Evolutionary conservation across 2,329 filamentous ascomycete genomes (phyloP), one percentile per base, ranked within the genome.

Genomic region (Balansia obtecta): DNA sequence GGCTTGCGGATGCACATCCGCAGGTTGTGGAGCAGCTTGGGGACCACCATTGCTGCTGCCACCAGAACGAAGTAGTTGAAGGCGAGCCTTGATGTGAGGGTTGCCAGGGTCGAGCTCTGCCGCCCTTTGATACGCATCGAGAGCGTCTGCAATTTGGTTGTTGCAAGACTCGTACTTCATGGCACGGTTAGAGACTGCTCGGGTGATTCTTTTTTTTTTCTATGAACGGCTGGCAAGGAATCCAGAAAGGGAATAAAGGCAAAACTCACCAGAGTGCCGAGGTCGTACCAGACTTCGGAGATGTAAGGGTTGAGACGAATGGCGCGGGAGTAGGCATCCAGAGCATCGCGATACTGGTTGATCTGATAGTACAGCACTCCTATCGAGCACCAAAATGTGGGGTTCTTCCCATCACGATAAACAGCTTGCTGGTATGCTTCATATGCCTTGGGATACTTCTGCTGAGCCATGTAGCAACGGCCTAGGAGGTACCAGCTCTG

Each of bases 321-420:
- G 45, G 93, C 93, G 53, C 93, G 86, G 54, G 90, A 96, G 69
- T 97, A 98, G 39, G 93, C 93, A 71, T 98, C 93, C 49, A 98
- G 79, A 3, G 93, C 93, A 73, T 98, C 93, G 52, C 93, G 84
- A 70, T 98, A 98, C 71, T 98, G 93, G 69, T 97, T 98, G 73
- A 98, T 98, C 70, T 97, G 93, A 71, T 97, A 98, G 68, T 98
- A 98, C 53, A 98, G 77, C 15, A 98, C 93, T 65, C 93, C 93
- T 64, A 98, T 98, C 10, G 91, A 97, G 73, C 93, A 97, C 93
- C 93, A 98, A 73, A 97, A 98, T 2, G 93, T 97, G 16, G 93
- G 93, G 65, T 97, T 97, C 58, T 93, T 85, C 34, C 93, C 93
- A 65, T 98, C 93, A 51, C 93, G 88, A 65, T 98, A 98, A 39